Evolutionary conservation across 2,329 filamentous ascomycete genomes (phyloP), one percentile per base, ranked within the genome.

Genomic region (Penicillium sp.): DNA sequence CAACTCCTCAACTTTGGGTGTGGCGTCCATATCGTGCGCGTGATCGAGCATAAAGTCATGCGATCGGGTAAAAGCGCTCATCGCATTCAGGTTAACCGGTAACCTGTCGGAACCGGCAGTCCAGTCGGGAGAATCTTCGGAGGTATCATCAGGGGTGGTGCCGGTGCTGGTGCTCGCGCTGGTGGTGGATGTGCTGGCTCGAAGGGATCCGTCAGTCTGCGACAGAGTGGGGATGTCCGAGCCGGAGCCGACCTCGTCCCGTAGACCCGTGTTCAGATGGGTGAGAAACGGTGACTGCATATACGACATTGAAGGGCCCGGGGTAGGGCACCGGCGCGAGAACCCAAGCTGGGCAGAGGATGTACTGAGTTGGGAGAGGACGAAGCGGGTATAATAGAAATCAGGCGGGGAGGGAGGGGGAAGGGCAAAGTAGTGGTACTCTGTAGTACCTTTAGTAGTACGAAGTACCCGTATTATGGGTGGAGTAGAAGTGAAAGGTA

Each of bases 1-100:
- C 43, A 75, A 53, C 61, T 80, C 77, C 61, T 81, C 77, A 34
- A 79, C 65, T 65, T 81, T 80, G 18, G 77, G 76, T 9, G 70
- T 64, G 29, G 77, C 62, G 23, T 72, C 66, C 45, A 62, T 57
- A 11, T 56, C 54, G 22, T 50, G 24, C 18, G 18, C 18, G 7
- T 26, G 29, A 20, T 58, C 49, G 3, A 37, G 35, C 11, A 37
- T 37, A 4, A 37, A 37, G 26, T 14, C 20, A 18, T 20, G 32
- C 32, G 22, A 40, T 42, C 44, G 24, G 29, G 39, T 9, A 18
- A 41, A 20, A 32, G 14, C 31, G 43, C 26, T 27, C 31, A 34
- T 18, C 31, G 14, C 14, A 18, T 24, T 24, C 13, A 47, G 8
- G 27, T 37, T 37, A 11, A 23, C 18, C 14, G 59, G 52, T 3